These are phyloP conservation scores for Colletotrichum endophyticum DNA, from an alignment of 2,329 filamentous ascomycete species.

Conservation along the genomic window DNA sequence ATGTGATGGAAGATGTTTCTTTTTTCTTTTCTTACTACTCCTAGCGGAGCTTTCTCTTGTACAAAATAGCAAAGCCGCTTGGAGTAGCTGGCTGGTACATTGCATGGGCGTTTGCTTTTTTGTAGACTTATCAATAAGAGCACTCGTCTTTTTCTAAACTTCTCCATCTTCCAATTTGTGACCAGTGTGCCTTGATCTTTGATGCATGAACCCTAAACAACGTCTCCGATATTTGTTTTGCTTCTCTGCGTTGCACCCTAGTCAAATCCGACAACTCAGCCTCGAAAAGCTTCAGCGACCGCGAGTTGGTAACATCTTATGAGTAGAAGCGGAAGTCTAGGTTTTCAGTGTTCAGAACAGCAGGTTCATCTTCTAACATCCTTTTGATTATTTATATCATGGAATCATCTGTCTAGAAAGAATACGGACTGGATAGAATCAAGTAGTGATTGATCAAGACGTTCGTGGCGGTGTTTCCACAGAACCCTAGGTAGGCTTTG, in stretches of 20 bases:
- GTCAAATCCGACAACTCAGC: neutral
- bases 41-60: conserved; percentile 3
- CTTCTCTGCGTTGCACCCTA: too few species aligned
- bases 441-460: neutral
- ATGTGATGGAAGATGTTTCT: conserved; percentile 4
- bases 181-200: neutral
- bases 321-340: neutral
- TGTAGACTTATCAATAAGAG: neutral
- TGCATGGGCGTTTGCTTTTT: neutral
- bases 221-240: too few species aligned
- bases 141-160: neutral
- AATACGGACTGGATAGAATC: neutral
- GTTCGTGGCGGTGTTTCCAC: neutral
- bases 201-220: neutral
- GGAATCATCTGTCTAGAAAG: accelerated
- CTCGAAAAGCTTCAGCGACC: neutral
- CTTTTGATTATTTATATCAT: neutral
- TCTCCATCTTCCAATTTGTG: neutral
- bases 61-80: conserved; percentile 14
- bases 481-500: neutral
- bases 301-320: neutral
- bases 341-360: neutral
- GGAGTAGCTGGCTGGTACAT: conserved; percentile 18
- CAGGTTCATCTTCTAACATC: neutral
- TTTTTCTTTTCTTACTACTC: conserved; percentile 5